Conservation (phyloP, 768 basidiomycete genomes). For the Auricularia sp. region DNA sequence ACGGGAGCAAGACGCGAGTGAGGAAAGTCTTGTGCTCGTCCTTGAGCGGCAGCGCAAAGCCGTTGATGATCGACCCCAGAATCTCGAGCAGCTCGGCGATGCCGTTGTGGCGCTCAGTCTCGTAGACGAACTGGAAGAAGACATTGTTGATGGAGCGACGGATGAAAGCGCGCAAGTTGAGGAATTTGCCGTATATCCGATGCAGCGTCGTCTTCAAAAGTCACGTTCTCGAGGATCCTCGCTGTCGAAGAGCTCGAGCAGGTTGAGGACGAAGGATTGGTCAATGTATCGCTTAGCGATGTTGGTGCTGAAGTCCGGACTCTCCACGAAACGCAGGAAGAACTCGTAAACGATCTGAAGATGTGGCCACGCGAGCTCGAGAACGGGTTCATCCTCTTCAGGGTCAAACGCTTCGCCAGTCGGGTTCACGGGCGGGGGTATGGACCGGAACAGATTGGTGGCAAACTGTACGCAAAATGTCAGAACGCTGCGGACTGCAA, state of each 20-base stretch:
- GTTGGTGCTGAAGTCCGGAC: constrained; percentile 96
- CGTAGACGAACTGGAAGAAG: constrained; percentile 98
- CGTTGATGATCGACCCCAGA: constrained; percentile 98
- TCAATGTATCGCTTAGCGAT: constrained; percentile 96
- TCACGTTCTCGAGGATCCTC: constrained; percentile 99
- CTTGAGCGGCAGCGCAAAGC: constrained; percentile 94
- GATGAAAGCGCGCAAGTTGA: constrained; percentile 96
- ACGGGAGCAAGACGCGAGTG: constrained; percentile 83
- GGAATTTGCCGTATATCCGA: constrained; percentile 98
- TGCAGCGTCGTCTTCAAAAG: constrained; percentile 98
- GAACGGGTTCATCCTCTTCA: constrained; percentile 97
- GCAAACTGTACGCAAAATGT: constrained; percentile 57
- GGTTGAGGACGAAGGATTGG: constrained; percentile 88
- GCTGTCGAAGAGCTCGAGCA: constrained; percentile 95
- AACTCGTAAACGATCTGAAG: constrained; percentile 99
- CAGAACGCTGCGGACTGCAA: background rate
- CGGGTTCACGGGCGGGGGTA: constrained; percentile 98
- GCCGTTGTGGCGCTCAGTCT: constrained; percentile 97
- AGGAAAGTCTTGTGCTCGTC: constrained; percentile 99
- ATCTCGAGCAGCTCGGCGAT: constrained; percentile 98
- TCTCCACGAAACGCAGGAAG: constrained; percentile 97
- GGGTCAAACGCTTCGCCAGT: constrained; percentile 98
- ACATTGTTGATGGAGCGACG: constrained; percentile 99
- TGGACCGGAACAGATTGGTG: constrained; percentile 96
- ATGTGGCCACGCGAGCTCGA: constrained; percentile 99